Base-by-base conservation (phyloP, 306 rosid genomes). In the Dalbergia oliveri region DNA sequence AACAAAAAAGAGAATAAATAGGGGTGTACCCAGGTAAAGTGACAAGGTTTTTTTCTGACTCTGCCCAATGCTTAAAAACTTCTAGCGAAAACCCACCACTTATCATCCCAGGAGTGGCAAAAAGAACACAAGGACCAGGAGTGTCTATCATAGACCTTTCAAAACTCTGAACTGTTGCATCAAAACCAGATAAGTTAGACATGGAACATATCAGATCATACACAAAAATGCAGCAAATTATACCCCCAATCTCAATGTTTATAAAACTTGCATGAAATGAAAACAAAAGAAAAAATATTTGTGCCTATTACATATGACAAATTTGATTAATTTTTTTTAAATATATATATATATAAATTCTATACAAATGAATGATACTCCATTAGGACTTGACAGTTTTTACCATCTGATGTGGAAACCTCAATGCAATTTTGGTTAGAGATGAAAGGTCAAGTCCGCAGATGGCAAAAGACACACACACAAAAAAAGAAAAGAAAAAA, bases 51-150 rank as follows among this genome's bases (percentile, higher is more conserved):
- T 50, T 81, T 78, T 89, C 94, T 34, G 91, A 90, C n/a, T 94
- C 91, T 84, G 99, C 97, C 99, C 97, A 94, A 37, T 82, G 94
- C 91, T 93, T 93, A 73, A 94, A 94, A 83, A 87, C 95, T 82
- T 94, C 99, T 16, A 93, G 93, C 23, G 99, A 94, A 88, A 93
- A 91, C 60, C 99, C 99, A 50, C 97, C 94, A 82, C 85, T 84
- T 75, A 94, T 81, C 99, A 90, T 93, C 87, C 97, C 97, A 58
- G 99, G 99, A n/a, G 97, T 91, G 69, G 99, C 97, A 57, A 94
- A 94, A 82, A 94, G 97, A 86, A 93, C 97, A 87, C 99, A 94
- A 70, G 99, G 94, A 80, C 99, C 99, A 85, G 95, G 91, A 67
- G 89, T 89, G 76, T 91, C 80, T 16, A 93, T 79, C 97, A 93